These are phyloP conservation scores for Colletotrichum karsti DNA, from an alignment of 2,329 filamentous ascomycete species.

Conservation along the genomic window DNA sequence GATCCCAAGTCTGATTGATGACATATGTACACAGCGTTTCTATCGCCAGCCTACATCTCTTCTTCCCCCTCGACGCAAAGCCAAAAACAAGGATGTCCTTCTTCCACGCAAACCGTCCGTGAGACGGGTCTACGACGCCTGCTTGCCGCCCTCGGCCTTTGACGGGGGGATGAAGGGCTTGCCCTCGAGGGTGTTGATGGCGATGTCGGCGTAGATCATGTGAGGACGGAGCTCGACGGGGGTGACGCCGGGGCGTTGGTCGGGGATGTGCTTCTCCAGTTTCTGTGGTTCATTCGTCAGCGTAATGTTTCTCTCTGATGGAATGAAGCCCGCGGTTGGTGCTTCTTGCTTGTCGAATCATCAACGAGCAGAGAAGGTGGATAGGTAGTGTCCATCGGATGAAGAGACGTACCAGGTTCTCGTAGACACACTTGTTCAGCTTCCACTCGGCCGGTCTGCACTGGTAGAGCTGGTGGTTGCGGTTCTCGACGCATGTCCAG, in stretches of 20 bases:
- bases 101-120: background rate
- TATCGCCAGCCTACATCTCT: slow-evolving; percentile 28
- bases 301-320: background rate
- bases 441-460: slow-evolving; percentile 89
- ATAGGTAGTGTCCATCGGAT: no score
- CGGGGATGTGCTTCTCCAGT: slow-evolving; percentile 83
- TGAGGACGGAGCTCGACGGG: slow-evolving; percentile 78
- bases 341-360: no score
- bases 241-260: slow-evolving; percentile 72
- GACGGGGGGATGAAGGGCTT: slow-evolving; percentile 49
- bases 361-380: no score
- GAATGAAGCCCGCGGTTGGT: no score
- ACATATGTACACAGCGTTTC: slow-evolving; percentile 32
- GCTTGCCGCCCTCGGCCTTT: slow-evolving; percentile 30
- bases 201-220: slow-evolving; percentile 68
- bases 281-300: slow-evolving; percentile 58
- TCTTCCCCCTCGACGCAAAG: slow-evolving; percentile 8
- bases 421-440: slow-evolving; percentile 94
- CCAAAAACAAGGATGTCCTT: background rate
- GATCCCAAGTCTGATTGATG: slow-evolving; percentile 30
- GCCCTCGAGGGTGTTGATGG: slow-evolving; percentile 50
- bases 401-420: slow-evolving; percentile 80
- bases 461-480: slow-evolving; percentile 98
- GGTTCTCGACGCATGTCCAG: slow-evolving; percentile 95
- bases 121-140: slow-evolving; percentile 22